phyloP scores from a whole-genome alignment of 2,329 filamentous ascomycete species.

The Xylariales sp. region DNA sequence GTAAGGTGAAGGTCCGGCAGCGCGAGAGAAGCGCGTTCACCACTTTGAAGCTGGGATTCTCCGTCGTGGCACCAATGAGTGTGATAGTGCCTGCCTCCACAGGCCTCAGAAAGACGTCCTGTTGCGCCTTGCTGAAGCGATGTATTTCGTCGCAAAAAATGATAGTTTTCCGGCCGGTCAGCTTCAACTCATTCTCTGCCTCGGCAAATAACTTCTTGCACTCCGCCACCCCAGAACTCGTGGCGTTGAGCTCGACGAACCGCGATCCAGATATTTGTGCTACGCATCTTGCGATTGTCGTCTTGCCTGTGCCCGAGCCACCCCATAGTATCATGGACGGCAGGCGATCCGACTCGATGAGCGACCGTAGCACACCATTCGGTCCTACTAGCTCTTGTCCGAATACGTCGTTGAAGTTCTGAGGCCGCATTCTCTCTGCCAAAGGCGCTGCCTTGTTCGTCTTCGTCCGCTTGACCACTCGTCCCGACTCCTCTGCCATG shows the following conservation, averaged over 20 bases:
- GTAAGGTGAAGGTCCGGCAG: slow-evolving; percentile 84
- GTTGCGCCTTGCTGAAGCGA: slow-evolving; percentile 84
- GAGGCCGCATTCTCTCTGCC: slow-evolving; percentile 89
- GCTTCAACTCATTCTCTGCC: slow-evolving; percentile 69
- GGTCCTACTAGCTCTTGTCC: slow-evolving; percentile 89
- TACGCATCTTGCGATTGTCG: slow-evolving; percentile 87
- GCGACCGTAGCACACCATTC: slow-evolving; percentile 73
- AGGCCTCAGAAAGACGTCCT: slow-evolving; percentile 89
- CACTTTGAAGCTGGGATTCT: slow-evolving; percentile 94
- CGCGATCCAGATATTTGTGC: slow-evolving; percentile 75
- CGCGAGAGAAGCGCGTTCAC: slow-evolving; percentile 81
- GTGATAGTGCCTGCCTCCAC: slow-evolving; percentile 90
- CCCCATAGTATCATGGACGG: slow-evolving; percentile 97
- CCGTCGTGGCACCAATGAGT: slow-evolving; percentile 90
- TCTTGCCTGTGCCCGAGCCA: slow-evolving; percentile 76
- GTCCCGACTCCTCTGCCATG: slow-evolving; percentile 29
- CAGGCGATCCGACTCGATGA: slow-evolving; percentile 81
- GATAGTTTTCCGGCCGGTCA: slow-evolving; percentile 88
- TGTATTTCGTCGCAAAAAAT: slow-evolving; percentile 98
- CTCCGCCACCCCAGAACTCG: slow-evolving; percentile 79
- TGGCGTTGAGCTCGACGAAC: slow-evolving; percentile 95
- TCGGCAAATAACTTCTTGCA: slow-evolving; percentile 90
- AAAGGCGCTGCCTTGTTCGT: slow-evolving; percentile 71
- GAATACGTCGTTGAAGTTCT: slow-evolving; percentile 76
- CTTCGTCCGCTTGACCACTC: slow-evolving; percentile 61